Base-by-base conservation (phyloP, 306 rosid genomes). In the Prunus armeniaca region DNA sequence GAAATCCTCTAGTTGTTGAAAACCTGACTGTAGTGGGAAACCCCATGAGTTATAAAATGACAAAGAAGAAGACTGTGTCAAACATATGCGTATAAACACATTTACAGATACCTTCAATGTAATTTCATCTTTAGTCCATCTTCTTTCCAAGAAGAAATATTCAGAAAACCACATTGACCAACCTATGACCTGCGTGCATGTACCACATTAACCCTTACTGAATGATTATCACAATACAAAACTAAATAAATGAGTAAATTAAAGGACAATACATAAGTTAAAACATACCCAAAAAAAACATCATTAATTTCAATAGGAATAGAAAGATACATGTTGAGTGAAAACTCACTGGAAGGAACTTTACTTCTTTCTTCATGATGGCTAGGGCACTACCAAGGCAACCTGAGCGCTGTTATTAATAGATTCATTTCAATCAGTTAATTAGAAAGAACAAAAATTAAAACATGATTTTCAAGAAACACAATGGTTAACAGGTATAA, bases 81-180 rank as follows among this genome's bases (percentile, higher is more conserved):
- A 54, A 70, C 12, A 52, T 6, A 38, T 38, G 43, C 20, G 3
- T 38, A 28, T 7, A 73, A 63, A 17, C 15, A 45, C 57, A 67
- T 66, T 58, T 51, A 47, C 12, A 58, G 73, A 52, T 82, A 94
- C 98, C 91, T 86, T 84, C 80, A 94, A 77, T 32, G 85, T 77
- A 45, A 47, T 11, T 82, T 88, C 91, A 85, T 94, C 98, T 68
- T 84, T 91, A 6, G 67, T 77, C 98, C 98, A 94, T 60, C 80
- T 81, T 86, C 98, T 88, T 82, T 91, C 89, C 50, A 94, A 67
- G 86, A 94, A 94, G 52, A 94, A 72, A 83, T 86, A 94, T 30
- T 86, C 97, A 73, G 89, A 80, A 81, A 91, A 94, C 96, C 97
- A 94, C 98, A 94, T 91, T 64, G 98, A 94, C 98, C 98, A 94